Base-by-base conservation (phyloP, 1,284 basidiomycete species). In the Cutaneotrichosporon sp. region DNA sequence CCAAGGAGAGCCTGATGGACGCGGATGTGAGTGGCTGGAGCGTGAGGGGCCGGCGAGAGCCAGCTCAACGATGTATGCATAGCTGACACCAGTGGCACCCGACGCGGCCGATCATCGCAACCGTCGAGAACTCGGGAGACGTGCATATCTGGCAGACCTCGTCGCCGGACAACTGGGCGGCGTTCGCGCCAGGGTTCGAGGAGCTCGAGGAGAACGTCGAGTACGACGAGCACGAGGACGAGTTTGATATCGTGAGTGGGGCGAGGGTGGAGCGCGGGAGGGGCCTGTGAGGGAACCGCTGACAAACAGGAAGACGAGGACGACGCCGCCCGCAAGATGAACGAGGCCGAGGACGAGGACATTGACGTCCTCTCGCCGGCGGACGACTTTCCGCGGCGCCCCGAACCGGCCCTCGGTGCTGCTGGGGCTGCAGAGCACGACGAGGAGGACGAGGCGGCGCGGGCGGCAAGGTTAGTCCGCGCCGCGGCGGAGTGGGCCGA, bases 201-300 rank as follows among this genome's bases (percentile, higher is more conserved):
- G 97, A 99, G 79, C 85, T 97, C 6, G 95, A 99, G 68, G 95
- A 98, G 81, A 99, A 99, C 71, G 87, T 92, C 16, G 92, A 94
- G 75, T 99, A 99, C 73, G 89, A 93, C 71, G 97, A 99, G 75
- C 84, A 87, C 55, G 97, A 99, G 73, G 92, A 97, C 71, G 97
- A 99, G 77, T 99, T 99, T 76, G 97, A 99, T 77, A 89, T 97
- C 64, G 92, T 89, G 69, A 67, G 84, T 82, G 3, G n/a, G n/a
- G n/a, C n/a, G n/a, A n/a, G n/a, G n/a, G n/a, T n/a, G n/a, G n/a
- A n/a, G n/a, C n/a, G n/a, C n/a, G n/a, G n/a, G n/a, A n/a, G n/a
- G n/a, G n/a, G n/a, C n/a, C n/a, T n/a, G n/a, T n/a, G n/a, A n/a
- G n/a, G n/a, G n/a, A n/a, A 2, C 25, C 47, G 27, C 54, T 55